Percentiles rank a stretch among this genome's conserved stretches.
Evolutionary conservation across 1,139 yeast species (phyloP).

Genomic region (Chernovozyma sophiae-reginae): DNA sequence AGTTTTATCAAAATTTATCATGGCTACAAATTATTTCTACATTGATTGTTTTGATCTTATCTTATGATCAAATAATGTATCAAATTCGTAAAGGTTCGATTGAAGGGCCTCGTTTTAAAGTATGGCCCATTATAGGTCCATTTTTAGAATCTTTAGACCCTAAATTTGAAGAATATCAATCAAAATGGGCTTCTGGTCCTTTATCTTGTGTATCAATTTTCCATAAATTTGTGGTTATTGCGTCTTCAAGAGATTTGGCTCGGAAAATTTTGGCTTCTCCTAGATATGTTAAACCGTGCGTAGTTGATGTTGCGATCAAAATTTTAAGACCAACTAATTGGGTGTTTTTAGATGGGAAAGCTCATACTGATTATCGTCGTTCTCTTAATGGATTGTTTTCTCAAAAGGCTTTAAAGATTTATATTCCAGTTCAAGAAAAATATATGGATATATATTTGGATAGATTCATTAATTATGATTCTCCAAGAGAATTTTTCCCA

Average conservation of each 20-base stretch:
- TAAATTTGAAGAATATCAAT: slow-evolving; percentile 86
- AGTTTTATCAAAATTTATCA: slow-evolving; percentile 10
- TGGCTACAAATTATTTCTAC: slow-evolving; percentile 55
- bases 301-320: slow-evolving; percentile 93
- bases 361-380: slow-evolving; percentile 87
- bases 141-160: slow-evolving; percentile 95
- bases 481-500: slow-evolving; percentile 76
- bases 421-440: slow-evolving; percentile 78
- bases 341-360: slow-evolving; percentile 97
- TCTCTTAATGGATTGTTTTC: slow-evolving; percentile 88
- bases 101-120: slow-evolving; percentile 82
- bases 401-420: slow-evolving; percentile 72
- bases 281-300: slow-evolving; percentile 89
- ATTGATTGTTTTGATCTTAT: slow-evolving; percentile 45
- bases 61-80: slow-evolving; percentile 80
- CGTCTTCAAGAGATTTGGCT: slow-evolving; percentile 84
- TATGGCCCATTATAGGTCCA: slow-evolving; percentile 96
- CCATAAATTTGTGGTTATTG: slow-evolving; percentile 96
- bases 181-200: slow-evolving; percentile 94
- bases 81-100: slow-evolving; percentile 76
- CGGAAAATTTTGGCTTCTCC: slow-evolving; percentile 87
- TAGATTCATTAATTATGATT: slow-evolving; percentile 54
- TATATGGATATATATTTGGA: slow-evolving; percentile 80
- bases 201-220: slow-evolving; percentile 94
- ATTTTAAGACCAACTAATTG: slow-evolving; percentile 92